These are phyloP conservation scores for Zancudomyces culisetae DNA, from an alignment of 371 early-diverging fungal species.

Conservation along the genomic window DNA sequence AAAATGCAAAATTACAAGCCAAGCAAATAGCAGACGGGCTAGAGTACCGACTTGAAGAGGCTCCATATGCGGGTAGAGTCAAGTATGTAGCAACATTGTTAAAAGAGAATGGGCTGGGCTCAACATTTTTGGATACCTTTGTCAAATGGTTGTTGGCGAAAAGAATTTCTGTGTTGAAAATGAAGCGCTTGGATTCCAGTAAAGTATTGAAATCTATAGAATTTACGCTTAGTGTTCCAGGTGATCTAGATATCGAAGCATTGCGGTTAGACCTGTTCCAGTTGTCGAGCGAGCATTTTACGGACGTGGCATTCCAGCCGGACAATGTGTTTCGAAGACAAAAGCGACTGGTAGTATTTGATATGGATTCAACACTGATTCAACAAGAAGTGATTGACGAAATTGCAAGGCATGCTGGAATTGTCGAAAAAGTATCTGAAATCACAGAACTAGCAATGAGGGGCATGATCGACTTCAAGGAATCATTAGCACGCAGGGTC, in stretches of 20 bases:
- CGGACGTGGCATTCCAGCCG: constrained; percentile 72
- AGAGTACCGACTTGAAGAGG: constrained; percentile 39
- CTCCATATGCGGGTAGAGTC: constrained; percentile 53
- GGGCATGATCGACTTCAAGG: constrained; percentile 89
- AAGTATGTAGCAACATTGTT: constrained; percentile 69
- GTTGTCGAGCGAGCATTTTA: constrained; percentile 40
- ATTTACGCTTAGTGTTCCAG: constrained; percentile 54
- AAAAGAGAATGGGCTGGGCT: constrained; percentile 50
- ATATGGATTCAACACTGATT: constrained; percentile 96
- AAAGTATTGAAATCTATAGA: constrained; percentile 49
- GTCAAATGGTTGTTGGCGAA: constrained; percentile 41
- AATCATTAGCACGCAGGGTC: constrained; percentile 73
- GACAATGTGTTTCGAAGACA: constrained; percentile 73
- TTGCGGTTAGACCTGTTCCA: constrained; percentile 49
- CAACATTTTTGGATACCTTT: constrained; percentile 54
- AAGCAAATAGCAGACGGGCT: constrained; percentile 27
- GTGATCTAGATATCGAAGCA: constrained; percentile 31
- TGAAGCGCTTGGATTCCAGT: constrained; percentile 46
- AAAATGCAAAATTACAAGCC: constrained; percentile 37
- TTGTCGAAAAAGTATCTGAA: constrained; percentile 73
- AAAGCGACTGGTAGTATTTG: constrained; percentile 89
- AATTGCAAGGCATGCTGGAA: constrained; percentile 78
- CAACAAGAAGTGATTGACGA: constrained; percentile 97
- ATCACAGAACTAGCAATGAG: constrained; percentile 94
- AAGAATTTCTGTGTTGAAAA: constrained; percentile 60